Evolutionary conservation across 2,329 filamentous ascomycete genomes (phyloP), one percentile per base, ranked within the genome.

Genomic region (Pleomassaria siparia): DNA sequence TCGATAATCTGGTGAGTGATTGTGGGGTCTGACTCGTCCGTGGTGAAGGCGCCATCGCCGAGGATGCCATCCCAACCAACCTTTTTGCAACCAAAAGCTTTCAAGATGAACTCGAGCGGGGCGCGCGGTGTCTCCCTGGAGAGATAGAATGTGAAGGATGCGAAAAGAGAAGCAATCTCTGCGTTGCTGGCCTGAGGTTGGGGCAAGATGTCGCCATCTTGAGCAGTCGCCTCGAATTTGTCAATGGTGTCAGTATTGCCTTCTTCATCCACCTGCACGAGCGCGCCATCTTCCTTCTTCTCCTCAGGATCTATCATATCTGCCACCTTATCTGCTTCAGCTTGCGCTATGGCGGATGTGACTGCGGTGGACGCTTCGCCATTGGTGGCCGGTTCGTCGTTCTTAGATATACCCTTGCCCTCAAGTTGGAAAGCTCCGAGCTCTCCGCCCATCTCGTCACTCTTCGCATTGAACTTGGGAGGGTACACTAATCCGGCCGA

Each of bases 1-100:
- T 99, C 94, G 46, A 99, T 89, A 57, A 99, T 86, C 71, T 99
- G 94, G 72, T 99, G 94, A 22, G 94, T 99, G 59, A 99, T 97
- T 46, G 85, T 79, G 5, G 89, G 83, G 66, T 99, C 91, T 13
- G 83, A 79, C 74, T 97, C 92, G 67, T 96, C 83, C 42, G 88
- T 87, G 25, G 91, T 97, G 75, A 89, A 99, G 40, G 94, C 88
- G 39, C 94, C 94, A 53, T 91, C 91, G 43, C 94, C 94, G 16
- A 96, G 81, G 18, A 95, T 87, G 25, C 84, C 80, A 66, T 97
- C 92, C 94, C 94, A 99, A 33, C 91, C 94, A 58, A 99, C 87
- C 36, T 92, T 84, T 77, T 92, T 96, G 78, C 92, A 97, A 54
- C 94, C 94, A 66, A 97, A 99, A 2, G 92, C 83, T 66, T 91